Evolutionary conservation across 202 grass and related monocot species (phyloP).

Genomic region (Thinopyrum obtusiflorum): DNA sequence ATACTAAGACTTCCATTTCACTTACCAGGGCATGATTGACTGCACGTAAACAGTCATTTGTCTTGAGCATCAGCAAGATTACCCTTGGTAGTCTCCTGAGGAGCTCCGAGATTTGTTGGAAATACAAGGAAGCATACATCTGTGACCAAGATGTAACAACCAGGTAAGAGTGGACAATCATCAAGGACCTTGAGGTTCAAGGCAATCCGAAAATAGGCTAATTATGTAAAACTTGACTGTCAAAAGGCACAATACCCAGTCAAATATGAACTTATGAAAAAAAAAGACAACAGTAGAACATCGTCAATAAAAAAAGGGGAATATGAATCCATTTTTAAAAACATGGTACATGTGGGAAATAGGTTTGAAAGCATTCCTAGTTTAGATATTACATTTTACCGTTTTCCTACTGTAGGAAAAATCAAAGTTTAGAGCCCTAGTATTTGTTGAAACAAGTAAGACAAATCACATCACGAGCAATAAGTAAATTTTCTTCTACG

Average conservation of each 20-base stretch:
- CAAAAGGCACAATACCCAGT: not conserved
- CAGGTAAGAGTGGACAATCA: not conserved
- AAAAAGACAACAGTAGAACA: not conserved
- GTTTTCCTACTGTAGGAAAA: not conserved
- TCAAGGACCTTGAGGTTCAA: slow-evolving; percentile 10
- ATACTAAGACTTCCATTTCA: slow-evolving; percentile 6
- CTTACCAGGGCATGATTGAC: slow-evolving; percentile 88
- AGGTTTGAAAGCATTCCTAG: not conserved
- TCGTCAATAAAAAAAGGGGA: slow-evolving; percentile 4
- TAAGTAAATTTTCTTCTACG: not conserved
- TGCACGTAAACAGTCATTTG: slow-evolving; percentile 88
- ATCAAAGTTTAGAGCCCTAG: not conserved
- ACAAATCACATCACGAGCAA: not conserved
- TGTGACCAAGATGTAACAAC: slow-evolving; percentile 36
- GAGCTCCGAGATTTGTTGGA: slow-evolving; percentile 85
- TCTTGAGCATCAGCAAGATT: slow-evolving; percentile 98
- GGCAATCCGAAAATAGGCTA: not conserved
- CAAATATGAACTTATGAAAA: not conserved
- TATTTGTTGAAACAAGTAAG: not conserved
- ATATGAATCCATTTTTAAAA: not conserved
- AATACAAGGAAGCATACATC: slow-evolving; percentile 76
- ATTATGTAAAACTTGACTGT: not conserved
- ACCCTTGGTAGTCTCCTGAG: slow-evolving; percentile 75
- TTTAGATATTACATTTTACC: not conserved
- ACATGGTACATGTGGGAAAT: not conserved